These are phyloP conservation scores for Dalbergia cochinchinensis DNA, from an alignment of 306 rosid genomes.

Conservation along the genomic window DNA sequence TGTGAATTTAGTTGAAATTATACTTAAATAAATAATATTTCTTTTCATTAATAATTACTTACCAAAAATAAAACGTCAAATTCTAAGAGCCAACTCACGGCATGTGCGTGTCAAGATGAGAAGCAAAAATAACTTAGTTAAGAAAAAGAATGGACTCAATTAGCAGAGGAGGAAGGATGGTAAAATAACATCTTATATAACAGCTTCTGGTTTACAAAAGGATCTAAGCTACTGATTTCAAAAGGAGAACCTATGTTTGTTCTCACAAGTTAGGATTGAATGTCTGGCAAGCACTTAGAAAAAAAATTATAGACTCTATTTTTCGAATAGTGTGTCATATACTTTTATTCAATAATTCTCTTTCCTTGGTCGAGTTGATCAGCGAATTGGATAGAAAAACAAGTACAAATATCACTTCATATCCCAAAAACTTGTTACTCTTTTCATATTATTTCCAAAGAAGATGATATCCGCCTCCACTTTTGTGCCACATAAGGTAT, in stretches of 20 bases:
- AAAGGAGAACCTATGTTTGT: too few relatives aligned
- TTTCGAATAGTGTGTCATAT: too few relatives aligned
- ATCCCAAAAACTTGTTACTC: not conserved
- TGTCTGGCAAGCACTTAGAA: too few relatives aligned
- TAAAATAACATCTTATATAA: not conserved
- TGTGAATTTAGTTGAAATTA: not conserved
- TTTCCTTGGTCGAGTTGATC: too few relatives aligned
- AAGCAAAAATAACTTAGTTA: not conserved
- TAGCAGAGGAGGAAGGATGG: not conserved
- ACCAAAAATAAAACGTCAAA: not conserved
- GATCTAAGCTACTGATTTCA: not conserved
- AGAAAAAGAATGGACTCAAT: not conserved
- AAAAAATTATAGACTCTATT: too few relatives aligned
- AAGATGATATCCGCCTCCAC: constrained; percentile 36
- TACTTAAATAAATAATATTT: too few relatives aligned
- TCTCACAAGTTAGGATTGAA: too few relatives aligned
- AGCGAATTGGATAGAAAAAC: too few relatives aligned
- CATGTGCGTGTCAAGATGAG: not conserved
- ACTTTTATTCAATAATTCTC: too few relatives aligned
- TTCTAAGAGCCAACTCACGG: not conserved
- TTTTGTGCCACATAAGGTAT: constrained; percentile 38
- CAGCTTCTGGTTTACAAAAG: constrained; percentile 13
- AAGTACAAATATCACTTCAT: too few relatives aligned
- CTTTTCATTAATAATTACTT: too few relatives aligned
- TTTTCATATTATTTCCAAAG: constrained; percentile 44